Evolutionary conservation across 495 filamentous ascomycete genomes (phyloP).

Genomic region (Chlorociboria aeruginascens): DNA sequence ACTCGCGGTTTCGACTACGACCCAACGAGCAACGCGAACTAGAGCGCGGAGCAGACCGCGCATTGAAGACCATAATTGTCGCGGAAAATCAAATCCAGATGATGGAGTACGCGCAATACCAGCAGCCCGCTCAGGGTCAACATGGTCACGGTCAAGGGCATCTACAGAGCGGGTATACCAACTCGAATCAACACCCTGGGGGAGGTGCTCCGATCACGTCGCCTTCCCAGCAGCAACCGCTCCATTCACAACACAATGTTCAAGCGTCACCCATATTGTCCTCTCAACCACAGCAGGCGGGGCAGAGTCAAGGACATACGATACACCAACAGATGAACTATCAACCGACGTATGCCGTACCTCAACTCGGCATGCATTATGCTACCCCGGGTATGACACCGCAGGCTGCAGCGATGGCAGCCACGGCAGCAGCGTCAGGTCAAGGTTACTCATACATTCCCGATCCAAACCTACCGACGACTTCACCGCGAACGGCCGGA

Average conservation of each 20-base stretch:
- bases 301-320: slow-evolving; percentile 40
- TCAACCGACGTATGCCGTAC: slow-evolving; percentile 43
- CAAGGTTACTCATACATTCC: slow-evolving; percentile 41
- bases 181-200: slow-evolving; percentile 30
- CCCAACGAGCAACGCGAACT: slow-evolving; percentile 15
- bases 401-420: slow-evolving; percentile 58
- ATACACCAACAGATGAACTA: slow-evolving; percentile 42
- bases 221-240: slow-evolving; percentile 37
- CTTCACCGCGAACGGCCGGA: slow-evolving; percentile 44
- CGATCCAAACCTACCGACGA: slow-evolving; percentile 42
- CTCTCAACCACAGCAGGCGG: slow-evolving; percentile 42
- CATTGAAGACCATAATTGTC: slow-evolving; percentile 2
- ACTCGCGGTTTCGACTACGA: neutral
- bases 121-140: slow-evolving; percentile 39
- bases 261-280: slow-evolving; percentile 51
- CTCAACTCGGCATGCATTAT: slow-evolving; percentile 47
- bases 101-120: slow-evolving; percentile 63
- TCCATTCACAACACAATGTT: slow-evolving; percentile 41
- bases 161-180: slow-evolving; percentile 35
- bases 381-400: slow-evolving; percentile 40
- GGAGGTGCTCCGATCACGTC: slow-evolving; percentile 40
- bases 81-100: slow-evolving; percentile 26
- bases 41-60: slow-evolving; percentile 12
- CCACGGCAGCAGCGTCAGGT: slow-evolving; percentile 55
- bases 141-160: slow-evolving; percentile 41